Conservation (phyloP, 2,329 filamentous ascomycete genomes). For the Leptographium wingfieldii region DNA sequence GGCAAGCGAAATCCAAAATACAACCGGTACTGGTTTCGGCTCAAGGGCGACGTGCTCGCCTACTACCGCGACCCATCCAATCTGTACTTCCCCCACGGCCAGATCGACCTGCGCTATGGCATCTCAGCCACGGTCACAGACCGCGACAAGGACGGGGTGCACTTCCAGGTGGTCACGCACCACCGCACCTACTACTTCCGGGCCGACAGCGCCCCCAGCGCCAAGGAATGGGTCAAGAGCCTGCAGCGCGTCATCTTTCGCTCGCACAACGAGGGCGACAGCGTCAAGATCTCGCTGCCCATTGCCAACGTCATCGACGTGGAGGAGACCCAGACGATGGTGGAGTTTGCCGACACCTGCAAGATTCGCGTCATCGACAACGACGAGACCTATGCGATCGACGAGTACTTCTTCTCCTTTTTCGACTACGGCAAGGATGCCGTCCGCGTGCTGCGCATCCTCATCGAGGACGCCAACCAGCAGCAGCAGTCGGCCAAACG, state of each 20-base stretch:
- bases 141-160: constrained; percentile 58
- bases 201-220: constrained; percentile 76
- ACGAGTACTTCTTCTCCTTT: constrained; percentile 98
- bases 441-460: constrained; percentile 59
- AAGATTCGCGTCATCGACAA: constrained; percentile 89
- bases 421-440: constrained; percentile 79
- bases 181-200: constrained; percentile 76
- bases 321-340: constrained; percentile 70
- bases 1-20: constrained; percentile 81
- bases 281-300: constrained; percentile 87
- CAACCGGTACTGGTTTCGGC: constrained; percentile 81
- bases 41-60: constrained; percentile 83
- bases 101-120: constrained; percentile 84
- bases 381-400: constrained; percentile 86
- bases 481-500: constrained; percentile 13
- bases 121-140: constrained; percentile 66
- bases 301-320: constrained; percentile 84
- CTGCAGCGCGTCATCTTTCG: constrained; percentile 91
- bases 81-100: constrained; percentile 81
- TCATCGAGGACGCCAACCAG: constrained; percentile 53
- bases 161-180: constrained; percentile 73
- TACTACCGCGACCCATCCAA: constrained; percentile 79
- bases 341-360: constrained; percentile 86
- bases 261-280: constrained; percentile 91
- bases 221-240: constrained; percentile 92